Base-by-base conservation (phyloP, 805 yeast species). In the Lipomyces anomalus region DNA sequence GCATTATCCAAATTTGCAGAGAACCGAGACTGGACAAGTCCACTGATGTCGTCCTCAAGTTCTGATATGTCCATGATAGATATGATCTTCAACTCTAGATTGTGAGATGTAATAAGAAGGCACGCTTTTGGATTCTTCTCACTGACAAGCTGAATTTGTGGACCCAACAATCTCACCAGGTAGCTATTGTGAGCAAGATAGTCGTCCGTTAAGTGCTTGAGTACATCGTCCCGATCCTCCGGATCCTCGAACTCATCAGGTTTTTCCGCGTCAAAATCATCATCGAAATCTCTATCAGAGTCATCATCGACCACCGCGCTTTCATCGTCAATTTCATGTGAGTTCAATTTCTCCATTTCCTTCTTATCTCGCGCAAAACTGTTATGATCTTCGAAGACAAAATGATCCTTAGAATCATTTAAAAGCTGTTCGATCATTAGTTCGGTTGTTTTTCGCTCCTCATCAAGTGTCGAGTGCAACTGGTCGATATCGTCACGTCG, bases 131-230 rank as follows among this genome's bases (percentile, higher is more conserved):
- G 73, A 22, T 73, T 72, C 43, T 70, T 69, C 24, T 71, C 71
- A 13, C 76, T 69, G 39, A 76, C 71, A 22, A 83, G 57, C 60
- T 89, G 97, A 38, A 88, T 76, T 62, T 90, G 96, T 0, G 97
- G 95, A 22, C 86, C 76, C 4, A 82, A 68, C 35, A 90, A 69
- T 48, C 79, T 79, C 24, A 89, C 71, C 50, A 80, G 67, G 59
- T 79, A 83, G 35, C 83, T 76, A 43, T 80, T 77, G 35, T 40
- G 42, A 11, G 53, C 53, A 4, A 50, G 24, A 17, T 50, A 50
- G 30, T 33, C 36, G 63, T 40, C 44, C 13, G 55, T 47, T 6
- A 50, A 42, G 69, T 3, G 70, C 60, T 47, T 56, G 63, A 70
- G 45, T 66, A 57, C 61, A 48, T 35, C 45, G 23, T 50, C 50